Evolutionary conservation across 306 rosid species (phyloP).

Genomic region (Vigna unguiculata): DNA sequence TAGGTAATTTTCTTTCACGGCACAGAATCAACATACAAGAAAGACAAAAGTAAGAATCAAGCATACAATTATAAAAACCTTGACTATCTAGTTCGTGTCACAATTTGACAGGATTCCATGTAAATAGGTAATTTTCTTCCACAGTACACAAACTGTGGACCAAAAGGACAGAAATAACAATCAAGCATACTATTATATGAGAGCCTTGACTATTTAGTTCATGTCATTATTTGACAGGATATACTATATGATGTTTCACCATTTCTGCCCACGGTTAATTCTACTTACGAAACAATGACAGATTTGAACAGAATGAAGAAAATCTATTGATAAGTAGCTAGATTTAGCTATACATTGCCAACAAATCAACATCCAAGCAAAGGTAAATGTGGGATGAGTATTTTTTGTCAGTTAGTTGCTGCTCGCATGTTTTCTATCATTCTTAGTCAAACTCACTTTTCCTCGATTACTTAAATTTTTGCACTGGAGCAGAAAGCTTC

Average conservation of each 20-base stretch:
- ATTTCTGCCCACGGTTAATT: constrained; percentile 4
- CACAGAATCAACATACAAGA: background rate
- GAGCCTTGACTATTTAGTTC: background rate
- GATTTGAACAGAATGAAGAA: constrained; percentile 42
- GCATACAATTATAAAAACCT: background rate
- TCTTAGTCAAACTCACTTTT: constrained; percentile 21
- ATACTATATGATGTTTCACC: background rate
- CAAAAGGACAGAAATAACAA: background rate
- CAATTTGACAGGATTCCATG: background rate
- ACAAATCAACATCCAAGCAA: constrained; percentile 36
- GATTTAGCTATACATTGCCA: constrained; percentile 49
- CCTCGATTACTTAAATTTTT: constrained; percentile 50
- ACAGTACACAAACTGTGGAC: background rate
- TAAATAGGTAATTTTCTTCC: constrained; percentile 16
- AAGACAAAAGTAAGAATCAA: background rate
- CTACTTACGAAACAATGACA: constrained; percentile 18
- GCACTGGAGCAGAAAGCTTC: constrained; percentile 74
- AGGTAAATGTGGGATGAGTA: constrained; percentile 26
- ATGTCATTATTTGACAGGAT: constrained; percentile 4
- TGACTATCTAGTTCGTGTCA: background rate
- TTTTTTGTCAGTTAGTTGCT: constrained; percentile 20
- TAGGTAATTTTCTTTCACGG: constrained; percentile 10
- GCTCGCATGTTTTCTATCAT: constrained; percentile 7
- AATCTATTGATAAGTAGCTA: constrained; percentile 37
- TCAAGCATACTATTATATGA: background rate